phyloP scores from a whole-genome alignment of 2,329 filamentous ascomycete genomes.

The Cladosporium sp. region DNA sequence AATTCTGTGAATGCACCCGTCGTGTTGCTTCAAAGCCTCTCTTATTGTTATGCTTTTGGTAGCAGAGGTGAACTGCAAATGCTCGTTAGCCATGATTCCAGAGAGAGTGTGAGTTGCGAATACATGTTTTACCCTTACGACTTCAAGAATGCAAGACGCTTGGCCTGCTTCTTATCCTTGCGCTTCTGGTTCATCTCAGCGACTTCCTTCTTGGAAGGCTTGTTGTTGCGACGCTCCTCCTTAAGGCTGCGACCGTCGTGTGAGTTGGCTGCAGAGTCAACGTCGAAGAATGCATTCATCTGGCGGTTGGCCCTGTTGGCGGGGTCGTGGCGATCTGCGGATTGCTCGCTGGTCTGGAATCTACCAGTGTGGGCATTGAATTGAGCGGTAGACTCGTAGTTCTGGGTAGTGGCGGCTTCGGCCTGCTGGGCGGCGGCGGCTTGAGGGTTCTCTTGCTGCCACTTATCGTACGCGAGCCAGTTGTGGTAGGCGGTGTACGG shows the following conservation, averaged over 20 bases:
- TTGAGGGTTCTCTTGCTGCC: conserved; percentile 32
- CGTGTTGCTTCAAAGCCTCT: neutral
- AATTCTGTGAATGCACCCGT: neutral
- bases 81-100: neutral
- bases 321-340: conserved; percentile 77
- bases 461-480: conserved; percentile 31
- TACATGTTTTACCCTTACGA: conserved; percentile 56
- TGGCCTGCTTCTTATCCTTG: conserved; percentile 88
- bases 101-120: neutral
- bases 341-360: conserved; percentile 70
- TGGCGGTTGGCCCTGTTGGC: conserved; percentile 85
- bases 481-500: conserved; percentile 63
- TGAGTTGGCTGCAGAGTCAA: conserved; percentile 86
- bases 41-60: neutral
- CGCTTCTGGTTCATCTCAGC: conserved; percentile 92
- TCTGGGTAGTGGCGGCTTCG: conserved; percentile 36
- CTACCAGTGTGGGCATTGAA: conserved; percentile 91
- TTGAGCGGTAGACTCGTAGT: conserved; percentile 68
- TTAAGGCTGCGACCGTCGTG: conserved; percentile 90
- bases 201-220: conserved; percentile 80
- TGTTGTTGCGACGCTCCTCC: conserved; percentile 84
- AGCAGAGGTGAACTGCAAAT: neutral
- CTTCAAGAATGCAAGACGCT: conserved; percentile 83
- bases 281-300: conserved; percentile 94
- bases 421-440: conserved; percentile 40